These are phyloP conservation scores for Ammopiptanthus mongolicus DNA, from an alignment of 306 rosid species.

Conservation along the genomic window DNA sequence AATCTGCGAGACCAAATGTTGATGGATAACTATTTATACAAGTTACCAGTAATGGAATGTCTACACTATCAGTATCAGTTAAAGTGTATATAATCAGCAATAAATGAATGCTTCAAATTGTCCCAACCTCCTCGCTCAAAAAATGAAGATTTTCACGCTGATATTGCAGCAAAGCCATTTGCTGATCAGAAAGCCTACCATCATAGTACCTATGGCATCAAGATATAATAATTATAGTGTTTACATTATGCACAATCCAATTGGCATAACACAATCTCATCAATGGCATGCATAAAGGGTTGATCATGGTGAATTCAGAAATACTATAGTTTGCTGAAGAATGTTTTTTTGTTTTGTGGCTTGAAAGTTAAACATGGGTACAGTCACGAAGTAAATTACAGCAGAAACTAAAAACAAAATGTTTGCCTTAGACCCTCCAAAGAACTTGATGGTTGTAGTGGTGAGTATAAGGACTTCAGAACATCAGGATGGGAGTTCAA, in stretches of 20 bases:
- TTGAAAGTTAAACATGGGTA: constrained; percentile 10
- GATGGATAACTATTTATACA: constrained; percentile 13
- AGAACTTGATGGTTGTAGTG: constrained; percentile 93
- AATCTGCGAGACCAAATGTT: constrained; percentile 51
- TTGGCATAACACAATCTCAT: not conserved
- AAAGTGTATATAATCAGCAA: constrained; percentile 1
- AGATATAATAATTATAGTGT: constrained; percentile 24
- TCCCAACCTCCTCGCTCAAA: constrained; percentile 88
- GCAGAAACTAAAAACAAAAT: constrained; percentile 20
- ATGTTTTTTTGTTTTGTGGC: not conserved
- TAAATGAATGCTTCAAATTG: constrained; percentile 20
- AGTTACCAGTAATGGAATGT: not conserved
- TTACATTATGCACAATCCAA: not conserved
- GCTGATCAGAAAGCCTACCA: constrained; percentile 96
- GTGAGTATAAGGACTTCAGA: constrained; percentile 91
- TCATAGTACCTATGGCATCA: constrained; percentile 72
- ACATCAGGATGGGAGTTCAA: constrained; percentile 95
- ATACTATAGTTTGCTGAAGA: constrained; percentile 9
- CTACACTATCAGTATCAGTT: not conserved
- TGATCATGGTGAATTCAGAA: not conserved
- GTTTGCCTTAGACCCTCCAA: constrained; percentile 93
- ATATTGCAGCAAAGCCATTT: constrained; percentile 98
- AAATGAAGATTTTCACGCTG: constrained; percentile 99
- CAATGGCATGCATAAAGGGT: not conserved
- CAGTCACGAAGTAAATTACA: constrained; percentile 15